Base-by-base conservation (phyloP, 1,284 basidiomycete species). In the Rhodotorula sp. region DNA sequence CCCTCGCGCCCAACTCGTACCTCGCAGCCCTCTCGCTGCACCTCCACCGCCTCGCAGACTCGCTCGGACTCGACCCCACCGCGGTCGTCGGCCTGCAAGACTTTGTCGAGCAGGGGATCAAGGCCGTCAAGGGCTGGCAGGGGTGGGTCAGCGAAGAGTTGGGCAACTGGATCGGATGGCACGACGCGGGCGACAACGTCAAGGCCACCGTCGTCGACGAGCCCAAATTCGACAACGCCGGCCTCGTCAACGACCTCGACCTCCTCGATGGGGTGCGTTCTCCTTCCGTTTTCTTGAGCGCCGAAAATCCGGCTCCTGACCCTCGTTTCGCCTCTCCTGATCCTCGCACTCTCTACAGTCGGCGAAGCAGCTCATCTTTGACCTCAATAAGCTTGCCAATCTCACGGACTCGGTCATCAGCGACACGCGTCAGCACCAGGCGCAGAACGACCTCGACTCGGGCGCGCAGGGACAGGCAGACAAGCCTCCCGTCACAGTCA, bases 81-180 rank as follows among this genome's bases (percentile, higher is more conserved):
- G 26, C 57, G 21, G 58, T 72, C 26, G 15, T 54, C 16, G 72
- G 68, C 1, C 26, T 73, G 34, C 51, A 65, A 23, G n/a, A 48
- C 10, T 23, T 73, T 46, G 69, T 68, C 57, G 57, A 66, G 43
- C 21, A 65, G 8, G 70, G 68, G 3, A n/a, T 76, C 59, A 76
- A 76, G 67, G 26, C 21, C n/a, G 64, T 73, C 21, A 60, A 46
- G 4, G 75, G 75, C 7, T 76, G 75, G 75, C 65, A 67, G 51
- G 73, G 69, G 2, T 74, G 69, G 75, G 67, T 76, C 26, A 67
- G 71, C 12, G 58, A 74, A 20, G 75, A 76, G 62, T 56, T 76
- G 29, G 75, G 68, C 2, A 21, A 31, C 51, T 62, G 64, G 57
- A 74, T 76, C 43, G 75, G 75, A 3, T 76, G 72, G 65, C 64